Conservation (phyloP, 1,139 yeast species). For the Pneumocystis sp. region DNA sequence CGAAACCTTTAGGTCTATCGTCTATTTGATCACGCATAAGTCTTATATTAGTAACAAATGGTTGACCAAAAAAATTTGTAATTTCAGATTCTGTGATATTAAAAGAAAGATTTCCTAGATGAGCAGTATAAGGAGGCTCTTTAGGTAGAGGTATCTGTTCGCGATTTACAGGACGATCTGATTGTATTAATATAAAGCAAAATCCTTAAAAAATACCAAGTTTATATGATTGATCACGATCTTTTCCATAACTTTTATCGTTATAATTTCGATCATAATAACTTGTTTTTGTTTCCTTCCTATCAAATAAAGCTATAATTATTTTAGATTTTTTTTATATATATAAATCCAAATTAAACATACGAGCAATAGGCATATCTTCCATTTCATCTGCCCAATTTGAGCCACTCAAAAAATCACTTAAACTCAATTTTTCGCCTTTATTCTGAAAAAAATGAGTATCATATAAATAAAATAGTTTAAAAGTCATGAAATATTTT, state of each 20-base stretch:
- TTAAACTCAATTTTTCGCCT: conserved; percentile 17
- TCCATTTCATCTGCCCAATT: conserved; percentile 17
- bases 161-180: conserved; percentile 18
- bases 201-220: background rate
- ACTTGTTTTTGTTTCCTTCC: background rate
- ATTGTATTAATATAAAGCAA: conserved; percentile 1
- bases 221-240: conserved; percentile 6
- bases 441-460: conserved; percentile 5
- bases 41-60: conserved; percentile 35
- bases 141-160: conserved; percentile 84
- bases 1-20: conserved; percentile 64
- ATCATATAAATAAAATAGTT: background rate
- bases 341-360: background rate
- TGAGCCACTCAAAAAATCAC: conserved; percentile 10
- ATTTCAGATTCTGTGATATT: conserved; percentile 56
- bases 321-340: background rate
- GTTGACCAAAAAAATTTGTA: conserved; percentile 48
- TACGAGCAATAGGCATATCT: conserved; percentile 13
- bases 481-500: background rate
- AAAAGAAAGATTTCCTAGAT: conserved; percentile 76
- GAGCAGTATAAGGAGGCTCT: conserved; percentile 79
- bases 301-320: background rate
- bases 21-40: conserved; percentile 48
- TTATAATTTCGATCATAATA: conserved; percentile 9
- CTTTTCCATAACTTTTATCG: conserved; percentile 7